Conservation (phyloP, 257 asterid genomes). For the Solanum okadae region DNA sequence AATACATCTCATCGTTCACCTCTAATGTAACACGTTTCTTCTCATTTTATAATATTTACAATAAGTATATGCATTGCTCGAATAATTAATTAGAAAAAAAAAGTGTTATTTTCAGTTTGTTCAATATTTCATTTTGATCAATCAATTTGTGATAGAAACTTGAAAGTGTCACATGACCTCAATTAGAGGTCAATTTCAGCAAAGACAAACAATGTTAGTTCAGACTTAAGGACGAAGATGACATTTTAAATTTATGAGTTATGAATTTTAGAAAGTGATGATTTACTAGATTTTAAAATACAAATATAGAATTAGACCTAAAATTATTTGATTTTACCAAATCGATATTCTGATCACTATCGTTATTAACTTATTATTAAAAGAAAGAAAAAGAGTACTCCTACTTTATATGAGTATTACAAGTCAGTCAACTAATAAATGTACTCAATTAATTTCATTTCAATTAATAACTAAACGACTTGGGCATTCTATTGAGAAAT, state of each 20-base stretch:
- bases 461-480: not conserved
- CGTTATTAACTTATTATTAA: not conserved
- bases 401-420: not conserved
- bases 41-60: not conserved
- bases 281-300: not conserved
- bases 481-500: not conserved
- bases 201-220: not conserved
- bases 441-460: not conserved
- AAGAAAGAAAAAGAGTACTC: not conserved
- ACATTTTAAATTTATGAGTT: not conserved
- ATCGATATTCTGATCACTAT: not conserved
- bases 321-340: not conserved
- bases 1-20: not conserved
- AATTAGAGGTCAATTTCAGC: not conserved
- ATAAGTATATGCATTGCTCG: not conserved
- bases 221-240: not conserved
- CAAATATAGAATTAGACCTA: not conserved
- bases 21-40: not conserved
- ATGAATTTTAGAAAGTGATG: rapidly evolving
- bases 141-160: not conserved
- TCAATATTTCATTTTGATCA: not conserved
- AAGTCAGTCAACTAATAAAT: not conserved
- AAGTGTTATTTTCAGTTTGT: not conserved
- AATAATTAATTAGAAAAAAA: not conserved
- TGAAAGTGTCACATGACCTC: not conserved